Percentiles rank a stretch among this genome's conserved stretches.
phyloP scores from a whole-genome alignment of 805 yeast species.

The Saccharomyces paradoxus region DNA sequence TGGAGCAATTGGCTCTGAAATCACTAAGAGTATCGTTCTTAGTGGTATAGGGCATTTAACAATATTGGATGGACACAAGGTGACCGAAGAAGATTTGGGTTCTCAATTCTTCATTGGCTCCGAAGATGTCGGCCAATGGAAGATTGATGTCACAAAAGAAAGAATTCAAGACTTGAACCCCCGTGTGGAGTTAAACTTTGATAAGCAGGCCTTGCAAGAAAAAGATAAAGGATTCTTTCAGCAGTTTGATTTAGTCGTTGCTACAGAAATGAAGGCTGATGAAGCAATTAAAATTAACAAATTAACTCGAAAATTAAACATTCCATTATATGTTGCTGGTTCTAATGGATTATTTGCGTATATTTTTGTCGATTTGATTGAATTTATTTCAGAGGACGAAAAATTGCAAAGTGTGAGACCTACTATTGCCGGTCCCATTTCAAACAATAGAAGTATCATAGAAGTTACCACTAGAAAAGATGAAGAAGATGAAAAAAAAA shows the following conservation, averaged over 20 bases:
- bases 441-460: constrained; percentile 37
- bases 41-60: constrained; percentile 81
- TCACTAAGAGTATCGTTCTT: constrained; percentile 73
- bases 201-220: constrained; percentile 24
- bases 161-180: constrained; percentile 71
- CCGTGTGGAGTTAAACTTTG: constrained; percentile 53
- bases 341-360: constrained; percentile 78
- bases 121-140: constrained; percentile 45
- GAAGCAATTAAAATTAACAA: constrained; percentile 44
- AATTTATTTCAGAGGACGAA: constrained; percentile 48
- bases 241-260: constrained; percentile 63
- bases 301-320: constrained; percentile 44
- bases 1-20: constrained; percentile 74
- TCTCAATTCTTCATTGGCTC: constrained; percentile 66
- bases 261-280: constrained; percentile 48
- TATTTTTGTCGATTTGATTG: constrained; percentile 68
- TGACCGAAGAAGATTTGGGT: constrained; percentile 56
- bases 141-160: constrained; percentile 46
- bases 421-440: constrained; percentile 45
- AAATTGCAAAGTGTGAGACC: constrained; percentile 41
- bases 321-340: constrained; percentile 63
- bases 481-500: constrained; percentile 33
- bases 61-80: constrained; percentile 50
- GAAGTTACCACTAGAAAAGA: constrained; percentile 30
- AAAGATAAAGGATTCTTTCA: constrained; percentile 35